Conservation (phyloP, 305 asterid species). For the Vinca major region DNA sequence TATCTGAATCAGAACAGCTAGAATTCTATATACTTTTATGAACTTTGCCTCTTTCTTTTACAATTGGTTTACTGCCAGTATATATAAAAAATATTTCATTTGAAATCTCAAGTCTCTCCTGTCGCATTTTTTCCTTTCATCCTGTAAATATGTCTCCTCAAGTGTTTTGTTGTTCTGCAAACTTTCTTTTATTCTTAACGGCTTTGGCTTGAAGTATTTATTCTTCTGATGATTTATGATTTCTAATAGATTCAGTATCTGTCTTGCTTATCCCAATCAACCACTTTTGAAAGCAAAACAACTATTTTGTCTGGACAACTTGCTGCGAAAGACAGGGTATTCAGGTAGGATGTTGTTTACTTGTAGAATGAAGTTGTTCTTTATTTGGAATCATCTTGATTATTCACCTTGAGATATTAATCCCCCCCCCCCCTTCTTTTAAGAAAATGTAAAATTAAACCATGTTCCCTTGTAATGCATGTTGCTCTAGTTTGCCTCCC, state of each 20-base stretch:
- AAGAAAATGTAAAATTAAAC: too few species aligned
- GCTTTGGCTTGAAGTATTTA: slow-evolving; percentile 8
- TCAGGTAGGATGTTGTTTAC: slow-evolving; percentile 44
- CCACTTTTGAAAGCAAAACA: slow-evolving; percentile 88
- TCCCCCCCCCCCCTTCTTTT: background rate
- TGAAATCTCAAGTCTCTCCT: background rate
- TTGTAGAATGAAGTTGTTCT: slow-evolving; percentile 12
- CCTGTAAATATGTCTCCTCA: background rate
- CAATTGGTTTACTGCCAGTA: background rate
- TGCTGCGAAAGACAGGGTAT: slow-evolving; percentile 70
- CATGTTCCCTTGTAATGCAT: too few species aligned
- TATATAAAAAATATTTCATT: background rate
- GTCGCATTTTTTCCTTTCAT: background rate
- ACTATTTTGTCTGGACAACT: slow-evolving; percentile 74
- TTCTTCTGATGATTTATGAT: slow-evolving; percentile 18
- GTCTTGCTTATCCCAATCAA: slow-evolving; percentile 65
- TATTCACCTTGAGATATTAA: background rate
- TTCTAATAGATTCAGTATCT: slow-evolving; percentile 40
- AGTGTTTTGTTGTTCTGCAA: background rate
- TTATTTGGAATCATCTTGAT: slow-evolving; percentile 1
- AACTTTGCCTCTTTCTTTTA: background rate
- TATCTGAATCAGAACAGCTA: background rate
- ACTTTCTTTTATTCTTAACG: background rate
- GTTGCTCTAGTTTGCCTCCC: background rate
- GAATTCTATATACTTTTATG: background rate